phyloP scores from a whole-genome alignment of 2,329 filamentous ascomycete species.

The Fusarium virguliforme region DNA sequence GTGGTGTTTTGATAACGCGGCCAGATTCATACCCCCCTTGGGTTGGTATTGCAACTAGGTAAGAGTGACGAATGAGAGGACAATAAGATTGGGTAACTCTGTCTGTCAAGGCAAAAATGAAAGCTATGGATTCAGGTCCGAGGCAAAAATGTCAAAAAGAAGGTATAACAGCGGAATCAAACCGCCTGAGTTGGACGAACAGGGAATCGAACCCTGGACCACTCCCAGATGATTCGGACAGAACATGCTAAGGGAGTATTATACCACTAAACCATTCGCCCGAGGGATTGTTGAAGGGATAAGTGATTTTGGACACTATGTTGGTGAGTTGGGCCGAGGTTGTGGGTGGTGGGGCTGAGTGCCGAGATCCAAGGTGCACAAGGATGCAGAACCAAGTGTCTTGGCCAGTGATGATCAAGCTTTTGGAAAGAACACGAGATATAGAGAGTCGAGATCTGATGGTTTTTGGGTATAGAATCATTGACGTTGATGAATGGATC shows the following conservation, averaged over 20 bases:
- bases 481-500: background rate
- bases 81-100: too few relatives aligned
- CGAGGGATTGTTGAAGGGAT: conserved; percentile 17
- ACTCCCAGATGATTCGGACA: conserved; percentile 50
- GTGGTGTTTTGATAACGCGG: background rate
- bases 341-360: conserved; percentile 27
- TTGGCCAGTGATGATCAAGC: conserved; percentile 3
- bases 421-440: background rate
- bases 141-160: conserved; percentile 31
- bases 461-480: background rate
- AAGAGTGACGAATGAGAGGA: background rate
- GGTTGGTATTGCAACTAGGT: background rate
- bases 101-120: background rate
- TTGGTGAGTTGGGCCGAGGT: background rate
- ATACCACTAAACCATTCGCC: conserved; percentile 57
- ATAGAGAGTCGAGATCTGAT: conserved; percentile 12
- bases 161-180: conserved; percentile 38
- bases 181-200: conserved; percentile 52
- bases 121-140: background rate
- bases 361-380: conserved; percentile 6
- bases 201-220: conserved; percentile 57
- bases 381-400: conserved; percentile 3
- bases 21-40: background rate
- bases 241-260: conserved; percentile 55
- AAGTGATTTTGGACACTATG: background rate